Percentiles rank a stretch among this genome's conserved stretches.
Conservation (phyloP, 2,329 filamentous ascomycete genomes). For the Boeremia lycopersici region DNA sequence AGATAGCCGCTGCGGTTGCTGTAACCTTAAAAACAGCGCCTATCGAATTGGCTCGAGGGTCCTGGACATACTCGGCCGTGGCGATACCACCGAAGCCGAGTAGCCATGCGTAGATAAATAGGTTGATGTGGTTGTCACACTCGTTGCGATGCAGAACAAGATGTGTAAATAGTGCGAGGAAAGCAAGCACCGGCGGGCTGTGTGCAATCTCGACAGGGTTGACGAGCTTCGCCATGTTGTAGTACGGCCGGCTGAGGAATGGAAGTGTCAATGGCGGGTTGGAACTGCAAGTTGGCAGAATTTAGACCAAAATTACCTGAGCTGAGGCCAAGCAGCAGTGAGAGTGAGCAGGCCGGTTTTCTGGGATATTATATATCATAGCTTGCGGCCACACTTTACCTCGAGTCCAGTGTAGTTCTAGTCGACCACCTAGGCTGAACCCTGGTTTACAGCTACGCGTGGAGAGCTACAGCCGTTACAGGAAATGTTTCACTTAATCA, state of each 20-base stretch:
- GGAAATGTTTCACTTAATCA: neutral
- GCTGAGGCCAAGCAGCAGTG: neutral
- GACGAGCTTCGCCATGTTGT: conserved; percentile 14
- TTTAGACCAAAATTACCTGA: no score
- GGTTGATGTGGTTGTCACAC: conserved; percentile 30
- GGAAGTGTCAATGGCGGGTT: no score
- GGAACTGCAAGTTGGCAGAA: neutral
- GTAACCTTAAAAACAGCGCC: conserved; percentile 16
- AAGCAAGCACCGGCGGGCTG: conserved; percentile 26
- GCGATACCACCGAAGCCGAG: conserved; percentile 25
- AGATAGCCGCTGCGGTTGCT: conserved; percentile 21
- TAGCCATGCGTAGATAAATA: conserved; percentile 22
- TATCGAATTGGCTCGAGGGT: conserved; percentile 16
- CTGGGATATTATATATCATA: neutral
- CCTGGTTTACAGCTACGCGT: neutral
- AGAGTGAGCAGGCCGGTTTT: neutral
- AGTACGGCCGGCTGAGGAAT: neutral
- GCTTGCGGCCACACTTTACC: neutral
- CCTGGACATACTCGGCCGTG: conserved; percentile 23
- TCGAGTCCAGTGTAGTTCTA: conserved; percentile 1
- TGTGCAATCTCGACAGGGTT: conserved; percentile 20
- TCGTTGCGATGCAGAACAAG: conserved; percentile 29
- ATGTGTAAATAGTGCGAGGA: conserved; percentile 34
- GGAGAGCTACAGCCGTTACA: neutral
- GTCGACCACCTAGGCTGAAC: neutral